Percentiles rank a stretch among this genome's conserved stretches.
Evolutionary conservation across 2,329 filamentous ascomycete species (phyloP).

Genomic region (Didymella glomerata): DNA sequence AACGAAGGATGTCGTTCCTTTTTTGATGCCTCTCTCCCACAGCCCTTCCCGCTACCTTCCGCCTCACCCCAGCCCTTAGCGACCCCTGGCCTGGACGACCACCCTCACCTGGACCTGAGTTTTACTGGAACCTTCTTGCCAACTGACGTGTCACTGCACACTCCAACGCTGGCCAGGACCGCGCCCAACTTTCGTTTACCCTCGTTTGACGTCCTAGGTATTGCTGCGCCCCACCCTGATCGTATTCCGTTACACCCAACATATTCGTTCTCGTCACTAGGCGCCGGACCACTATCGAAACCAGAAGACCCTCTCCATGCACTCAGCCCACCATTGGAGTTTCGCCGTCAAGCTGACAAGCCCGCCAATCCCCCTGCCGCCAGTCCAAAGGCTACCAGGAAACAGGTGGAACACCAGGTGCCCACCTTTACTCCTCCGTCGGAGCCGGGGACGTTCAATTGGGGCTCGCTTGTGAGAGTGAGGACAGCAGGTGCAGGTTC

Average conservation of each 20-base stretch:
- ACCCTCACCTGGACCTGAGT: slow-evolving; percentile 37
- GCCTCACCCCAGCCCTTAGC: slow-evolving; percentile 30
- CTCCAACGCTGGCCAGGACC: slow-evolving; percentile 43
- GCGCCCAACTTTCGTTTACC: slow-evolving; percentile 59
- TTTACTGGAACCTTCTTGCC: slow-evolving; percentile 41
- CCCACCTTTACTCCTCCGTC: slow-evolving; percentile 57
- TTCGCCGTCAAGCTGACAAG: slow-evolving; percentile 30
- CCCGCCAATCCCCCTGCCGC: slow-evolving; percentile 26
- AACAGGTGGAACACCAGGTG: slow-evolving; percentile 47
- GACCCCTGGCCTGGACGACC: slow-evolving; percentile 39
- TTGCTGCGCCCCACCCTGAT: slow-evolving; percentile 58
- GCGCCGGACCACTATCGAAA: slow-evolving; percentile 50
- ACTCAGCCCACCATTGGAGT: slow-evolving; percentile 44
- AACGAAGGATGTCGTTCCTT: slow-evolving; percentile 32
- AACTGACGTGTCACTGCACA: slow-evolving; percentile 42
- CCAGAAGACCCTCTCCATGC: slow-evolving; percentile 53
- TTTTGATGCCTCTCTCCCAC: slow-evolving; percentile 41
- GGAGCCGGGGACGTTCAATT: slow-evolving; percentile 53
- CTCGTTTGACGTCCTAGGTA: slow-evolving; percentile 62
- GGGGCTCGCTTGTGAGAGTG: slow-evolving; percentile 51
- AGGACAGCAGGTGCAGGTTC: slow-evolving; percentile 50
- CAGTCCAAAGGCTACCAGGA: slow-evolving; percentile 35
- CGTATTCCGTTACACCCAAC: slow-evolving; percentile 40
- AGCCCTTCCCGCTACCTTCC: slow-evolving; percentile 43
- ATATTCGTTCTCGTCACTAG: slow-evolving; percentile 44